Percentiles rank a stretch among this genome's conserved stretches.
Evolutionary conservation across 768 basidiomycete genomes (phyloP).

Genomic region (Podaxis rugospora): DNA sequence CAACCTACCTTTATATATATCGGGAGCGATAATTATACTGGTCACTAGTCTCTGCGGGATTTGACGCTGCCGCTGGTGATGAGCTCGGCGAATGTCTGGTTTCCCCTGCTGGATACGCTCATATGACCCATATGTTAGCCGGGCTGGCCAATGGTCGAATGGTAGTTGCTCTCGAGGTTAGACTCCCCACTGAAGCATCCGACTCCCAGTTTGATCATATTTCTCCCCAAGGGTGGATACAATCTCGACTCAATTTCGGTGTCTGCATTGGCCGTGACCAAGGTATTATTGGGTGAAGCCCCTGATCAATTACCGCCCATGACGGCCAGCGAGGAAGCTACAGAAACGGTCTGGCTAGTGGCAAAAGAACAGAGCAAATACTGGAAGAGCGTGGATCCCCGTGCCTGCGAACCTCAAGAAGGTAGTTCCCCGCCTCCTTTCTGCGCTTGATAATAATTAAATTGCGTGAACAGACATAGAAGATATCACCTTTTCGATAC

Average conservation of each 20-base stretch:
- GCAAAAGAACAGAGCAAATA: slow-evolving; percentile 84
- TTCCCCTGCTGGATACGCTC: slow-evolving; percentile 89
- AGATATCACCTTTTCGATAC: slow-evolving; percentile 59
- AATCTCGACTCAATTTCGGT: slow-evolving; percentile 84
- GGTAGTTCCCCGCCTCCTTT: slow-evolving; percentile 35
- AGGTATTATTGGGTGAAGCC: slow-evolving; percentile 84
- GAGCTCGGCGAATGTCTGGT: slow-evolving; percentile 89
- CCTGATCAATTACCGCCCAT: slow-evolving; percentile 73
- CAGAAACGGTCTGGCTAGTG: slow-evolving; percentile 88
- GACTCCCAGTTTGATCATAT: background rate
- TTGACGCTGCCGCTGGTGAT: slow-evolving; percentile 94
- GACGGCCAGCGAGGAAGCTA: slow-evolving; percentile 73
- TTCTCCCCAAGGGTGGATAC: slow-evolving; percentile 79
- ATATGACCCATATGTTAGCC: slow-evolving; percentile 97
- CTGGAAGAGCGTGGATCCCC: slow-evolving; percentile 86
- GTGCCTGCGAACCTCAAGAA: slow-evolving; percentile 77
- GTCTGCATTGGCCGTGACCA: slow-evolving; percentile 84
- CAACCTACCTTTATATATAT: background rate
- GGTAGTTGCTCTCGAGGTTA: slow-evolving; percentile 91
- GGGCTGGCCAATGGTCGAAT: slow-evolving; percentile 84
- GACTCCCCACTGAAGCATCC: slow-evolving; percentile 8
- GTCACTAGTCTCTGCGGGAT: slow-evolving; percentile 87
- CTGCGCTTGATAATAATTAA: slow-evolving; percentile 1
- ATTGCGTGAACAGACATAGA: slow-evolving; percentile 45
- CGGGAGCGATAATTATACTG: background rate